These are phyloP conservation scores for Rubus idaeus DNA, from an alignment of 306 rosid genomes.

Conservation along the genomic window DNA sequence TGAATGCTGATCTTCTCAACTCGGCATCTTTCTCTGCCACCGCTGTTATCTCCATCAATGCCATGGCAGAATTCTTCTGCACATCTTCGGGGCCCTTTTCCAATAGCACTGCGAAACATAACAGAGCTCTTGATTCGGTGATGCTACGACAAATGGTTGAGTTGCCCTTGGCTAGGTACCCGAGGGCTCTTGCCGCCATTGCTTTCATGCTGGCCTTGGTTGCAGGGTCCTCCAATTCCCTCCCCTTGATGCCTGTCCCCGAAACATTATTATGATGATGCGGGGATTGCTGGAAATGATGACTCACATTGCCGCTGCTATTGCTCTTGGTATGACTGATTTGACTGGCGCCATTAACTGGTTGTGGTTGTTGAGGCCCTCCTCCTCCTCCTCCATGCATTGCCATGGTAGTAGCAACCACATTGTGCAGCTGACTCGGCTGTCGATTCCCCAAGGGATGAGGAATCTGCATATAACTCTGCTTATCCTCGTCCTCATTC, in stretches of 20 bases:
- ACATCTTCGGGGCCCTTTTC: conserved; percentile 77
- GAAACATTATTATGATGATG: conserved; percentile 42
- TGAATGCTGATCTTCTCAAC: conserved; percentile 81
- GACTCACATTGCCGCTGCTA: conserved; percentile 28
- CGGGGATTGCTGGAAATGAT: conserved; percentile 37
- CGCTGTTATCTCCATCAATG: conserved; percentile 84
- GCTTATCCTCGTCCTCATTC: conserved; percentile 32
- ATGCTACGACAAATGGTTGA: conserved; percentile 73
- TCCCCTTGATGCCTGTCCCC: conserved; percentile 60
- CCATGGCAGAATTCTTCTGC: conserved; percentile 81
- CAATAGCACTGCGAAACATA: conserved; percentile 82
- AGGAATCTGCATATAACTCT: conserved; percentile 23
- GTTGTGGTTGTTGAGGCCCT: conserved; percentile 14
- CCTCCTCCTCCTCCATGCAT: conserved; percentile 37
- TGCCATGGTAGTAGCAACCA: conserved; percentile 62
- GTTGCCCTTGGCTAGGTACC: conserved; percentile 71
- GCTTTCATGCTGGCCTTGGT: conserved; percentile 82
- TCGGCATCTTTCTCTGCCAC: conserved; percentile 88
- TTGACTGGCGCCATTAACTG: conserved; percentile 27
- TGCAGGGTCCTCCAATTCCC: conserved; percentile 68
- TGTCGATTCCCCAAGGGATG: conserved; percentile 60
- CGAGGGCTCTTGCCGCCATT: conserved; percentile 84
- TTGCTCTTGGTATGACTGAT: conserved; percentile 14
- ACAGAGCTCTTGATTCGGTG: conserved; percentile 83
- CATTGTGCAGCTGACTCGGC: conserved; percentile 53